Percentiles rank a stretch among this genome's conserved stretches.
Conservation (phyloP, 2,329 filamentous ascomycete genomes). For the Calonectria pseudoreteaudii region DNA sequence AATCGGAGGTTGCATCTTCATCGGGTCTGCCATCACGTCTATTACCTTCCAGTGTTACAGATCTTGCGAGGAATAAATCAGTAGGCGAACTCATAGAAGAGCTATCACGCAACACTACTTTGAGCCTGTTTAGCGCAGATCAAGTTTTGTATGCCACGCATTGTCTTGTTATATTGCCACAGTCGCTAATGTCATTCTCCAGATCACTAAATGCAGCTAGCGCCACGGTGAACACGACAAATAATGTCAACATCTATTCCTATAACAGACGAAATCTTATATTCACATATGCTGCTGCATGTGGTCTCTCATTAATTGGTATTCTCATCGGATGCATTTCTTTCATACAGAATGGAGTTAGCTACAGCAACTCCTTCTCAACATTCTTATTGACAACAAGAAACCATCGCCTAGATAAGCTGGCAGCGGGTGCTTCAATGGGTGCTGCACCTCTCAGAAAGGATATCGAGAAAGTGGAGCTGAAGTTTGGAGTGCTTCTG, state of each 20-base stretch:
- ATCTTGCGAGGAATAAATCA: neutral
- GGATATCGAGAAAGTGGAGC: neutral
- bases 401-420: neutral
- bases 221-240: neutral
- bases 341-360: neutral
- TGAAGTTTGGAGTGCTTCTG: neutral
- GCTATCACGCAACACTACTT: neutral
- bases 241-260: neutral
- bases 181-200: neutral
- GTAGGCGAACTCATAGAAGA: constrained; percentile 1
- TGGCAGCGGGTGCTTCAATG: neutral
- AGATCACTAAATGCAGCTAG: neutral
- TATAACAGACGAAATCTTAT: neutral
- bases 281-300: neutral
- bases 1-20: too few relatives aligned
- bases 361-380: constrained; percentile 6
- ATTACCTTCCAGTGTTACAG: neutral
- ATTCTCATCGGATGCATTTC: neutral
- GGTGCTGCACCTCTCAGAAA: neutral
- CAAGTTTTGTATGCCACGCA: neutral
- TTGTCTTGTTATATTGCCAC: neutral
- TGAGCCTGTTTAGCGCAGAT: neutral
- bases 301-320: neutral
- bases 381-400: neutral
- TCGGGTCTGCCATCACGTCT: too few relatives aligned